A percentile compares a stretch with the other conserved stretches of the same genome.
These are phyloP conservation scores for Colletotrichum siamense DNA, from an alignment of 2,329 filamentous ascomycete genomes.

Conservation along the genomic window DNA sequence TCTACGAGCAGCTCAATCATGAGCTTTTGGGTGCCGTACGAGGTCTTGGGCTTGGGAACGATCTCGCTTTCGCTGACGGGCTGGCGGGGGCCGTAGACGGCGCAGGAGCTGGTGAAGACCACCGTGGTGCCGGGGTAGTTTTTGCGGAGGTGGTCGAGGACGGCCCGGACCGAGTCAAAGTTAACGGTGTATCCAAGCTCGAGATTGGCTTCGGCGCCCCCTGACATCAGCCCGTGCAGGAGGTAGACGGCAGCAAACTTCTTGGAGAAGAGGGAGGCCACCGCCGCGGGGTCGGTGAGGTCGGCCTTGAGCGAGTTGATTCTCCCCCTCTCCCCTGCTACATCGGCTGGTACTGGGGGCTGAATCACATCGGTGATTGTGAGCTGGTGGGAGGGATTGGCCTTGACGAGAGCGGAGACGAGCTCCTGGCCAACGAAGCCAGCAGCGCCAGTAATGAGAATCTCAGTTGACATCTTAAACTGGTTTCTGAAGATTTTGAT, in stretches of 20 bases:
- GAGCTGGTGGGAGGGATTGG: conserved; percentile 42
- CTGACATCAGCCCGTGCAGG: conserved; percentile 70
- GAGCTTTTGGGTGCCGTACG: conserved; percentile 67
- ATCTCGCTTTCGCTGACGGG: conserved; percentile 44
- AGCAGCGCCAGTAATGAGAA: conserved; percentile 69
- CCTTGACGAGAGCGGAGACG: conserved; percentile 57
- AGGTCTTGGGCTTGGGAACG: conserved; percentile 59
- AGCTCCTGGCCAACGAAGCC: conserved; percentile 71
- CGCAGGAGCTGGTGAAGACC: conserved; percentile 64
- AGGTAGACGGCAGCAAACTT: conserved; percentile 57
- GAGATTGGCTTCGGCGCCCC: conserved; percentile 64
- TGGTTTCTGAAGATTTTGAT: background rate
- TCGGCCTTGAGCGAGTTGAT: conserved; percentile 32
- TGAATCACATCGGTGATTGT: conserved; percentile 62
- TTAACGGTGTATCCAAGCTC: conserved; percentile 61
- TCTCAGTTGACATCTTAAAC: conserved; percentile 28
- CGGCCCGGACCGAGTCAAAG: conserved; percentile 58
- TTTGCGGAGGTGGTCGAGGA: conserved; percentile 58
- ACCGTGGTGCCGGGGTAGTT: conserved; percentile 54
- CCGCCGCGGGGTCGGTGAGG: conserved; percentile 36
- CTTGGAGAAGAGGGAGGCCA: conserved; percentile 33
- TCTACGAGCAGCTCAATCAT: conserved; percentile 65
- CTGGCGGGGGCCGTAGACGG: conserved; percentile 58
- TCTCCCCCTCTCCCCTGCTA: conserved; percentile 26
- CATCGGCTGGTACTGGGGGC: conserved; percentile 53